Evolutionary conservation across 129 eudicot genomes (phyloP).

Genomic region (Centella asiatica): DNA sequence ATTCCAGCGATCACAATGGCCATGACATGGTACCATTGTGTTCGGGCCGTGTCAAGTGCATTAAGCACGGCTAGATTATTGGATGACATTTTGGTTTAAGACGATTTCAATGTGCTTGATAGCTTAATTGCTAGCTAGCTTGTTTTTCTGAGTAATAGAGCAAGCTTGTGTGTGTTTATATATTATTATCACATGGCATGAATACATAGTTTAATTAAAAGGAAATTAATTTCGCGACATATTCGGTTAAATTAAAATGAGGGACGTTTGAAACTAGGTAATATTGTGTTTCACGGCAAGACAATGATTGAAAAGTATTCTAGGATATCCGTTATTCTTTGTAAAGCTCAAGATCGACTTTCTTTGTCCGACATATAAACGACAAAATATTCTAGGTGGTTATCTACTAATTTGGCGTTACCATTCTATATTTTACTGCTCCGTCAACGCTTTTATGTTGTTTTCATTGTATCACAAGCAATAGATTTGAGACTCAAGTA

Average conservation of each 20-base stretch:
- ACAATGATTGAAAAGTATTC: background rate
- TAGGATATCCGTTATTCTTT: background rate
- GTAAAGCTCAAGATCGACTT: background rate
- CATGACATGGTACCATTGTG: constrained; percentile 51
- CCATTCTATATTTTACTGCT: too few relatives aligned
- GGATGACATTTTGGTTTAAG: constrained; percentile 20
- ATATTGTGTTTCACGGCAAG: too few relatives aligned
- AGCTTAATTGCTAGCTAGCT: background rate
- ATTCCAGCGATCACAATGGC: constrained; percentile 58
- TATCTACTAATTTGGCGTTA: too few relatives aligned
- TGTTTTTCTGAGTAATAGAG: background rate
- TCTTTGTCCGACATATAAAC: too few relatives aligned
- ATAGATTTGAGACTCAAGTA: too few relatives aligned
- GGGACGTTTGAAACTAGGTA: constrained; percentile 4
- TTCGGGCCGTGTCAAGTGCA: constrained; percentile 46
- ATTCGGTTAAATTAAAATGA: background rate
- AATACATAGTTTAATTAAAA: too few relatives aligned
- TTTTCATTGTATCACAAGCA: too few relatives aligned
- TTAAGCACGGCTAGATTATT: constrained; percentile 38
- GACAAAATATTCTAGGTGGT: too few relatives aligned
- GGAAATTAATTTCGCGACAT: background rate
- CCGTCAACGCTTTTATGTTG: too few relatives aligned
- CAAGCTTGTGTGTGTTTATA: background rate
- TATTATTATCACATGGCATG: too few relatives aligned
- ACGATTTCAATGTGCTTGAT: background rate